phyloP scores from a whole-genome alignment of 176 grass and related monocot species.

The bread wheat (Triticum aestivum) region DNA sequence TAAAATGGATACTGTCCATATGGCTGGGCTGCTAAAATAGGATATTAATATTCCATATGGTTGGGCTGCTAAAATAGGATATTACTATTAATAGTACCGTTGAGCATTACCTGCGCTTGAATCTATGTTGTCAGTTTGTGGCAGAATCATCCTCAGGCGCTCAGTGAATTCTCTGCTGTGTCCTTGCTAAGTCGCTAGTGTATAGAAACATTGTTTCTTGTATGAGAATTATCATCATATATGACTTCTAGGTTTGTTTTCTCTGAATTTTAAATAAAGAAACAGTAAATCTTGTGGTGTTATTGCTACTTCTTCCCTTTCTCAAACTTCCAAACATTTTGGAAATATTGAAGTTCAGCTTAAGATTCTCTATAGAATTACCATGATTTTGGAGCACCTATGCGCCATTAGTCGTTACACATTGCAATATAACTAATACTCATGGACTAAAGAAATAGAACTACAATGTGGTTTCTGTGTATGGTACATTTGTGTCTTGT shows the following conservation, averaged over 20 bases:
- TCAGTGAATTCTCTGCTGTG: background rate
- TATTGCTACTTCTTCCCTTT: background rate
- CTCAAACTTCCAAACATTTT: background rate
- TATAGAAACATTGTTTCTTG: background rate
- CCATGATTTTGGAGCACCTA: background rate
- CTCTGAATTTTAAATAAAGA: background rate
- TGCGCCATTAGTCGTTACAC: background rate
- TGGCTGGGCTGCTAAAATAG: background rate
- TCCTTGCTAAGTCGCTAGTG: too few relatives aligned
- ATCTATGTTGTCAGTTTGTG: background rate
- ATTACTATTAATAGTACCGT: background rate
- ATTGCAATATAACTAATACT: background rate
- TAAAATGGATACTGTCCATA: background rate
- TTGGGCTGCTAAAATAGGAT: background rate
- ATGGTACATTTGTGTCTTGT: background rate
- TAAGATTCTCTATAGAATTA: background rate
- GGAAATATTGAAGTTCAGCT: background rate
- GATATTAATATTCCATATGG: background rate
- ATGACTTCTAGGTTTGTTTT: background rate
- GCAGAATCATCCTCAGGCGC: background rate
- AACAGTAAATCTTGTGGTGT: background rate
- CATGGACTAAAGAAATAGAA: background rate
- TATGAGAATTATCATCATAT: background rate
- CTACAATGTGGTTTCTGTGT: background rate
- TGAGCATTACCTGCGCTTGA: background rate